phyloP scores from a whole-genome alignment of 768 basidiomycete species.

The Porphyrellus cyaneotinctus region DNA sequence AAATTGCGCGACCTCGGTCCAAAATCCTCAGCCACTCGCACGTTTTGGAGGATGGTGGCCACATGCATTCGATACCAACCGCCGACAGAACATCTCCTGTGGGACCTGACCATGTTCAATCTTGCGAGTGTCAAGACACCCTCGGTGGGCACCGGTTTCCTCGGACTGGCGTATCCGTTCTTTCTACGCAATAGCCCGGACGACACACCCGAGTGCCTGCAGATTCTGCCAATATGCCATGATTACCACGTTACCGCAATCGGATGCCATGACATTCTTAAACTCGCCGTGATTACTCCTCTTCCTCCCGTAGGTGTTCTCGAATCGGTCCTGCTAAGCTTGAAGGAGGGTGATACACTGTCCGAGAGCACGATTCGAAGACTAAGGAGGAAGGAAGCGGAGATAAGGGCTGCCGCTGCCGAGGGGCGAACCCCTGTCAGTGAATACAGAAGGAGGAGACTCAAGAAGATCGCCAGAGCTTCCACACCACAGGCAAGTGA shows the following conservation, averaged over 20 bases:
- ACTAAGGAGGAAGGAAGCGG: conserved; percentile 22
- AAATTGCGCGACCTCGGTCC: conserved; percentile 26
- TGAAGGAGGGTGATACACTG: conserved; percentile 22
- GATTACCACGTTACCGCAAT: neutral
- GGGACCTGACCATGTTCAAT: conserved; percentile 20
- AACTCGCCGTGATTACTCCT: conserved; percentile 17
- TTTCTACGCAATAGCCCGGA: conserved; percentile 2
- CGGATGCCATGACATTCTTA: conserved; percentile 5
- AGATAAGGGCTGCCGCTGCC: conserved; percentile 16
- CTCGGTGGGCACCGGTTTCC: conserved; percentile 20
- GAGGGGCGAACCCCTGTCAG: conserved; percentile 23
- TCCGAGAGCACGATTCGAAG: conserved; percentile 26
- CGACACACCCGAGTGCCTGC: conserved; percentile 19
- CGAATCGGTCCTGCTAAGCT: conserved; percentile 17
- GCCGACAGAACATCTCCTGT: conserved; percentile 16
- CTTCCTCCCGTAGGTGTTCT: conserved; percentile 21
- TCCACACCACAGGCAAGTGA: conserved; percentile 11
- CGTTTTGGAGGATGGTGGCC: conserved; percentile 26
- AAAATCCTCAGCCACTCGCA: conserved; percentile 19
- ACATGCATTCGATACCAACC: conserved; percentile 25
- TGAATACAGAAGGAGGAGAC: conserved; percentile 21
- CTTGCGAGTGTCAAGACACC: conserved; percentile 23
- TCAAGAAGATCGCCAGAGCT: conserved; percentile 8
- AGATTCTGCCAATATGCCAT: conserved; percentile 16
- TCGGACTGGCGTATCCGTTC: conserved; percentile 16